These are phyloP conservation scores for Leccinum boreale DNA, from an alignment of 768 basidiomycete species.

Conservation along the genomic window DNA sequence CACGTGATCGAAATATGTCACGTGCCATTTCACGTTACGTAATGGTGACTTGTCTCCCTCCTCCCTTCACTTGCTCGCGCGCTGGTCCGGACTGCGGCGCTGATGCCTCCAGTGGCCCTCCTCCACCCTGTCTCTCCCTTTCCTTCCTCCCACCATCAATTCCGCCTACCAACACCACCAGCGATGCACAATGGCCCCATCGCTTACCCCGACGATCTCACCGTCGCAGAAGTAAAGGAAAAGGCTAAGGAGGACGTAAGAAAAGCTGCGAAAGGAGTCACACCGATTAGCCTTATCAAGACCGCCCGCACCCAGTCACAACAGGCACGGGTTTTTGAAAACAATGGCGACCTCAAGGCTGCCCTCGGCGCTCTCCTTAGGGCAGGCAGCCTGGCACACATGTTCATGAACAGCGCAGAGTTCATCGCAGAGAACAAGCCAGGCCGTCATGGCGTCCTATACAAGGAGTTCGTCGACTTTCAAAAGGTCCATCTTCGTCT, in stretches of 20 bases:
- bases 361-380: constrained; percentile 60
- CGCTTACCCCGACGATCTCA: constrained; percentile 25
- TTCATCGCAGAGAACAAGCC: constrained; percentile 47
- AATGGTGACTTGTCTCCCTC: constrained; percentile 16
- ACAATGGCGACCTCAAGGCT: constrained; percentile 54
- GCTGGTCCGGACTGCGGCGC: not conserved
- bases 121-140: constrained; percentile 36
- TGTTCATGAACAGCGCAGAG: constrained; percentile 60
- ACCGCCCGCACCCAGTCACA: constrained; percentile 57
- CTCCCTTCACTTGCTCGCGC: not conserved
- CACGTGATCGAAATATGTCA: constrained; percentile 24
- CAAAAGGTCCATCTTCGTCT: constrained; percentile 49
- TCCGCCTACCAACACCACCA: constrained; percentile 3
- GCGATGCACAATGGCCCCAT: constrained; percentile 41
- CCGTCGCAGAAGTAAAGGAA: constrained; percentile 48
- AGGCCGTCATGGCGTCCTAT: constrained; percentile 51
- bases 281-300: constrained; percentile 58
- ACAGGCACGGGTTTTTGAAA: constrained; percentile 50
- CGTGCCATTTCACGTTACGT: constrained; percentile 18
- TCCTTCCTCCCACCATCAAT: not conserved
- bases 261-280: constrained; percentile 54
- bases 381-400: constrained; percentile 55
- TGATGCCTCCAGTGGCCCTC: constrained; percentile 27
- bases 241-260: constrained; percentile 45
- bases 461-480: constrained; percentile 64